Conservation (phyloP, 2,329 filamentous ascomycete genomes). For the Ceratocystis harringtonii region DNA sequence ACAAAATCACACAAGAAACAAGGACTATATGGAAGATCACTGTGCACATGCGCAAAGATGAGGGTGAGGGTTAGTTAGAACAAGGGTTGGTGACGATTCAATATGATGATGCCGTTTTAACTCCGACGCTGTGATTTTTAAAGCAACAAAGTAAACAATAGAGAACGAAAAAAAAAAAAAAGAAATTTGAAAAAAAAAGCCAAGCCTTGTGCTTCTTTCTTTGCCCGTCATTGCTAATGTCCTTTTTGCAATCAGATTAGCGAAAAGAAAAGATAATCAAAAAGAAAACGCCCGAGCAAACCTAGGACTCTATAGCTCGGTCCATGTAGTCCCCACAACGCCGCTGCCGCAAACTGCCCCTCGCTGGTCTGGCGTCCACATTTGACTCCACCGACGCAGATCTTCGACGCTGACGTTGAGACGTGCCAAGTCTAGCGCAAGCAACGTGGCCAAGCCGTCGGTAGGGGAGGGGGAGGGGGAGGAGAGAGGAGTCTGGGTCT, state of each 20-base stretch:
- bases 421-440: constrained; percentile 39
- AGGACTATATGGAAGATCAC: not conserved
- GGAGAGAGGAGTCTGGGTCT: too few species aligned
- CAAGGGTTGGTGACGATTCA: not conserved
- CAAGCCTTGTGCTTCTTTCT: not conserved
- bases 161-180: not conserved
- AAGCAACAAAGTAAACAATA: not conserved
- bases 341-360: constrained; percentile 17
- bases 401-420: constrained; percentile 38
- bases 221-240: not conserved
- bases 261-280: not conserved
- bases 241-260: not conserved
- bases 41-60: not conserved
- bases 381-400: constrained; percentile 20
- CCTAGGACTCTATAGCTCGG: constrained; percentile 1
- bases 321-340: constrained; percentile 8
- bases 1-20: not conserved
- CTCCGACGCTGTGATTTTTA: not conserved
- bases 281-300: not conserved
- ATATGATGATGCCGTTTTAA: not conserved
- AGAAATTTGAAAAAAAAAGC: not conserved
- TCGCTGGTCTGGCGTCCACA: constrained; percentile 19
- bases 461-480: constrained; percentile 20
- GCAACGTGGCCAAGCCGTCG: constrained; percentile 29
- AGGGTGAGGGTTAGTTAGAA: not conserved